Evolutionary conservation across 169 alveolate genomes (phyloP).

Genomic region (Cryptosporidium xiaoi): DNA sequence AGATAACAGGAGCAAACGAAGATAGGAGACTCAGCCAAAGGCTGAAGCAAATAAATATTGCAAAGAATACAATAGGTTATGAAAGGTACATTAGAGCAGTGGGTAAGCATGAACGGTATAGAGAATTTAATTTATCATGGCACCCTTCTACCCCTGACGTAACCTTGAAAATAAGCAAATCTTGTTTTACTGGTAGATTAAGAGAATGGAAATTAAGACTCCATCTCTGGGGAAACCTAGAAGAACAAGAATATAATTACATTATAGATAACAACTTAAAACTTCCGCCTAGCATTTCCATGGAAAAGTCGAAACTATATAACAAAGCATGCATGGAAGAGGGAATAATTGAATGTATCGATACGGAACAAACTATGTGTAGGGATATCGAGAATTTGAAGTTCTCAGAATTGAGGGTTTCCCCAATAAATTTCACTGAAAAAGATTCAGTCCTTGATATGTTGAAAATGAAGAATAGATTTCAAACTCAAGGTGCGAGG

Average conservation of each 20-base stretch:
- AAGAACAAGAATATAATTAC: conserved; percentile 24
- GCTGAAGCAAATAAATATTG: conserved; percentile 70
- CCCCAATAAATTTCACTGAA: conserved; percentile 22
- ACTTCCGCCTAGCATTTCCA: conserved; percentile 3
- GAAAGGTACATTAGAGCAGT: conserved; percentile 63
- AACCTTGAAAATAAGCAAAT: conserved; percentile 32
- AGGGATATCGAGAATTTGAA: not conserved
- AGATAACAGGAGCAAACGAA: not conserved
- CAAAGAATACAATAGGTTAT: conserved; percentile 51
- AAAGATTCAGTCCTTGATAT: not conserved
- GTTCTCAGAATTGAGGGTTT: conserved; percentile 5
- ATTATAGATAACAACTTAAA: conserved; percentile 37
- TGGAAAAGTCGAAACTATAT: not conserved
- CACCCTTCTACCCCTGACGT: conserved; percentile 68
- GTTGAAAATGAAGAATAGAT: not conserved
- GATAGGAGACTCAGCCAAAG: conserved; percentile 65
- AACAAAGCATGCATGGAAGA: not conserved
- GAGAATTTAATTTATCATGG: conserved; percentile 24
- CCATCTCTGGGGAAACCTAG: conserved; percentile 71
- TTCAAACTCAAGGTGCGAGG: not conserved
- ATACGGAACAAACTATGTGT: not conserved
- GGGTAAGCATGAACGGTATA: conserved; percentile 34
- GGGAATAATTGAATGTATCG: not conserved
- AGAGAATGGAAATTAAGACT: conserved; percentile 64
- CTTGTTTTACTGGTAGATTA: conserved; percentile 66